Percentiles rank a stretch among this genome's conserved stretches.
phyloP scores from a whole-genome alignment of 208 protist genomes.

The Leishmania turanica region DNA sequence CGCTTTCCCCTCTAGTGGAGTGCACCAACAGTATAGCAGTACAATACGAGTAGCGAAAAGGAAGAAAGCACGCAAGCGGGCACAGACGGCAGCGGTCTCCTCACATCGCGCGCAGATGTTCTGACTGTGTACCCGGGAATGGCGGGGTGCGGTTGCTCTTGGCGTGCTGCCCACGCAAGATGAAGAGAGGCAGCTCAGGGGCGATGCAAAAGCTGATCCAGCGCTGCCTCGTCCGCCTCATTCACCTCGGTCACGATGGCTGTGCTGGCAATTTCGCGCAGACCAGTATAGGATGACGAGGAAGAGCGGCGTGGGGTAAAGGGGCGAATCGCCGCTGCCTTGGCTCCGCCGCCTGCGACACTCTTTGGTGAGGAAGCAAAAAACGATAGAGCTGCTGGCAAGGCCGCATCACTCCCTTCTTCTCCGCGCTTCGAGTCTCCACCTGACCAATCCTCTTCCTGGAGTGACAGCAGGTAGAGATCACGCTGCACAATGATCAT shows the following conservation, averaged over 20 bases:
- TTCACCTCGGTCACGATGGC: slow-evolving; percentile 21
- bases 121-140: background rate
- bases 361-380: background rate
- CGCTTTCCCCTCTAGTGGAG: background rate
- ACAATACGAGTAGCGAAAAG: background rate
- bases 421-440: slow-evolving; percentile 10
- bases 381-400: background rate
- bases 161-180: background rate
- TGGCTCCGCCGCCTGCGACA: background rate
- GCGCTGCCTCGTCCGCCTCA: slow-evolving; percentile 10
- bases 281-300: background rate
- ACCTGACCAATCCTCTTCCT: slow-evolving; percentile 12
- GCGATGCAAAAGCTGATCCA: background rate
- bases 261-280: slow-evolving; percentile 9
- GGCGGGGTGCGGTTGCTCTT: background rate
- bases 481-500: slow-evolving; percentile 28
- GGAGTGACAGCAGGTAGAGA: slow-evolving; percentile 24
- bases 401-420: slow-evolving; percentile 1
- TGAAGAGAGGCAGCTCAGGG: background rate
- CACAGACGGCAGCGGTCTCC: background rate
- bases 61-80: no score
- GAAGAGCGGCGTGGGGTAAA: background rate
- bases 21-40: background rate
- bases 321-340: background rate
- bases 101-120: background rate